Evolutionary conservation across 345 rosid species (phyloP), one percentile per base, ranked within the genome.

Genomic region (Gossypium mustelinum): DNA sequence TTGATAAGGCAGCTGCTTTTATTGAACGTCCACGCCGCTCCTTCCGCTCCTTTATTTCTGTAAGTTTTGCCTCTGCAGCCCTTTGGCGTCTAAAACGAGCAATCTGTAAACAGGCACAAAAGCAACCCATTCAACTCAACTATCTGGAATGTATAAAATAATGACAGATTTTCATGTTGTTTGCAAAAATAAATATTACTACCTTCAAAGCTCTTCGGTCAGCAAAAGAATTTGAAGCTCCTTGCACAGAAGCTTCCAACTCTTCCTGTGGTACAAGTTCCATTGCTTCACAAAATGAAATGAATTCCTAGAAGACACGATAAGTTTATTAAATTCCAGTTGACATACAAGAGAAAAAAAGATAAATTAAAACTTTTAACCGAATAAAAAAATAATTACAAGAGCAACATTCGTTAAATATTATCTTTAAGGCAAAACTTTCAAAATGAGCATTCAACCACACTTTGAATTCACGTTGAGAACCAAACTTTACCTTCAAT

Each of bases 151-250:
- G 43, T 10, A 47, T 58, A 20, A 56, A 69, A 62, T 18, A 16
- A 56, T 4, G n/a, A 52, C 16, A 70, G 11, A 11, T 29, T 4
- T 24, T 16, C 27, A 27, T 10, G 27, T 9, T 70, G 48, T 10
- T 29, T 48, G 43, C 20, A 13, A 47, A 17, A 6, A 51, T 12
- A 48, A 52, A 20, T 2, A 4, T 63, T 73, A 45, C 44, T 76
- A 92, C 99, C 99, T 96, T 93, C 16, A 82, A 81, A 66, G 94
- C 98, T 79, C 99, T 90, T 75, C 78, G 88, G 82, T 93, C 95
- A 0, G 85, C 89, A 75, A 84, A 82, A 60, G 87, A 70, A 79
- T 79, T 88, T 47, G 93, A 61, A 70, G 81, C 82, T 51, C 84
- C 90, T 63, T 85, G 86, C 17, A 76, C 73, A 61, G 85, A 82